Conservation (phyloP, 164 flowering plant genomes). For the Macadamia integrifolia region DNA sequence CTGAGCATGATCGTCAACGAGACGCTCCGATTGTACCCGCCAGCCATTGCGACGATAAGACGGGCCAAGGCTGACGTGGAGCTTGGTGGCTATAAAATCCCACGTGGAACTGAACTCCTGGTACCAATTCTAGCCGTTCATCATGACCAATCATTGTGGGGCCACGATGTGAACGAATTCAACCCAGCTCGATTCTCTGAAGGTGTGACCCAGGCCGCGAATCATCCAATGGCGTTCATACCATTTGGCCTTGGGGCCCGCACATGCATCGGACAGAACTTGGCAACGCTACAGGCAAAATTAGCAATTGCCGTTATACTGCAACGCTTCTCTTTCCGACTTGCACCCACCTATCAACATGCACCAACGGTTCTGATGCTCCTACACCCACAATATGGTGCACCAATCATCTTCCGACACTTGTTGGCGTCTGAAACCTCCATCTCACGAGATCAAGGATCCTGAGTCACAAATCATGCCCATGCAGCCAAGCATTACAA, state of each 20-base stretch:
- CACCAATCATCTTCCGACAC: slow-evolving; percentile 57
- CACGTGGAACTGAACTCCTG: slow-evolving; percentile 75
- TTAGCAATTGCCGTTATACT: slow-evolving; percentile 56
- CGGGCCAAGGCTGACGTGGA: slow-evolving; percentile 68
- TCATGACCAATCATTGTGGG: slow-evolving; percentile 83
- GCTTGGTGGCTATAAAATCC: slow-evolving; percentile 64
- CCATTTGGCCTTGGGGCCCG: slow-evolving; percentile 92
- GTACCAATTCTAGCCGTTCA: slow-evolving; percentile 92
- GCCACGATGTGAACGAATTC: slow-evolving; percentile 72
- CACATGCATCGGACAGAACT: slow-evolving; percentile 81
- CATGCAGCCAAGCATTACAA: not conserved
- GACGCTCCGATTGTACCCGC: slow-evolving; percentile 81
- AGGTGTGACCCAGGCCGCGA: slow-evolving; percentile 76
- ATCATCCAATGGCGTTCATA: slow-evolving; percentile 79
- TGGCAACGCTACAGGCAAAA: slow-evolving; percentile 77
- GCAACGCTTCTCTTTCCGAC: slow-evolving; percentile 57
- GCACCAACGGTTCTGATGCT: slow-evolving; percentile 89
- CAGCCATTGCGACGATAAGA: slow-evolving; percentile 75
- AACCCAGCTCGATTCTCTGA: slow-evolving; percentile 75
- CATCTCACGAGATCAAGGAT: slow-evolving; percentile 14
- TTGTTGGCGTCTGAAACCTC: slow-evolving; percentile 20
- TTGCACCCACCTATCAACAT: slow-evolving; percentile 66
- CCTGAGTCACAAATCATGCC: not conserved
- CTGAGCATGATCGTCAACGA: slow-evolving; percentile 83
- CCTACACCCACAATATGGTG: slow-evolving; percentile 84